Percentiles rank a stretch among this genome's conserved stretches.
These are phyloP conservation scores for Podospora comata DNA, from an alignment of 495 filamentous ascomycete species.

Conservation along the genomic window DNA sequence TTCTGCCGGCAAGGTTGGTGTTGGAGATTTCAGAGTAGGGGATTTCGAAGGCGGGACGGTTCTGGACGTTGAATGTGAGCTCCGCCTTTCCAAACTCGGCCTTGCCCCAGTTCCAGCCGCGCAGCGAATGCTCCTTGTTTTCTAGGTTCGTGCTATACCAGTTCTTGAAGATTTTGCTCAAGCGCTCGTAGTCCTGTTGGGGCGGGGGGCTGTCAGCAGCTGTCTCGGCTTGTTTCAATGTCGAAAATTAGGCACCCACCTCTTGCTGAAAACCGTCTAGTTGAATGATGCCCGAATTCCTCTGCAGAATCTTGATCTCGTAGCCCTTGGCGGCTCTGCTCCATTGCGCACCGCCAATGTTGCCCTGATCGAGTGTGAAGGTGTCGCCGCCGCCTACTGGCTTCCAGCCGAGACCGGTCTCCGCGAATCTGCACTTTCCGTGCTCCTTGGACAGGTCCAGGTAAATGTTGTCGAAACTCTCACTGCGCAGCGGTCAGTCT, in stretches of 20 bases:
- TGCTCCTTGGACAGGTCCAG: conserved; percentile 86
- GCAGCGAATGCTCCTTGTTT: conserved; percentile 85
- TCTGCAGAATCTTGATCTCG: conserved; percentile 84
- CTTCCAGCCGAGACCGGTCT: conserved; percentile 92
- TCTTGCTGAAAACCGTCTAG: conserved; percentile 94
- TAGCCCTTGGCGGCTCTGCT: conserved; percentile 88
- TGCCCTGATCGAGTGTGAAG: conserved; percentile 80
- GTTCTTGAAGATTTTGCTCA: conserved; percentile 86
- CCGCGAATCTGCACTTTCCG: conserved; percentile 90
- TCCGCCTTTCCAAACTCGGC: conserved; percentile 95
- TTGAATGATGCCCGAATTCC: conserved; percentile 82
- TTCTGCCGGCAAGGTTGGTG: conserved; percentile 95
- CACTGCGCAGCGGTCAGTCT: conserved; percentile 39
- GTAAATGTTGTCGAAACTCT: conserved; percentile 95
- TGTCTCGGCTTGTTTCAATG: background rate
- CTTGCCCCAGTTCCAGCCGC: conserved; percentile 99
- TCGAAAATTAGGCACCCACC: conserved; percentile 43
- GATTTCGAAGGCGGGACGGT: conserved; percentile 94
- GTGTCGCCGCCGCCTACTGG: conserved; percentile 81
- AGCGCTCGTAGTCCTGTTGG: conserved; percentile 77
- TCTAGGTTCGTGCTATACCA: conserved; percentile 95
- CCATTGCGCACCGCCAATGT: conserved; percentile 87
- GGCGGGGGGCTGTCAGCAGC: conserved; percentile 14
- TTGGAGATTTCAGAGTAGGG: conserved; percentile 98
- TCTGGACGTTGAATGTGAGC: conserved; percentile 93